Percentiles rank a stretch among this genome's conserved stretches.
Evolutionary conservation across 2,329 filamentous ascomycete species (phyloP).

Genomic region (Fonsecaea nubica): DNA sequence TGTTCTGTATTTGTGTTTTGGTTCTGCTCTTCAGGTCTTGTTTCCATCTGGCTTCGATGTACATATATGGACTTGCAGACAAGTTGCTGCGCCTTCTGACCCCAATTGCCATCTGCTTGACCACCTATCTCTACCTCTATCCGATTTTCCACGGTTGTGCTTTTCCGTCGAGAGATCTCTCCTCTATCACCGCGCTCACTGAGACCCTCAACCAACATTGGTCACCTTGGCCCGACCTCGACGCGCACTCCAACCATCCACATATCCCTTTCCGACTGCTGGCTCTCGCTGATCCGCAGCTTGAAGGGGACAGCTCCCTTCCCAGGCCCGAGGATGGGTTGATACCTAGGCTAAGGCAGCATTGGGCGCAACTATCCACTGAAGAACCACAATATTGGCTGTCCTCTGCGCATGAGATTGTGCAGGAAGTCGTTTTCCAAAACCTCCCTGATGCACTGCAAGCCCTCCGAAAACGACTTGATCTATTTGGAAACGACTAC

Average conservation of each 20-base stretch:
- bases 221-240: conserved; percentile 24
- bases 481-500: conserved; percentile 91
- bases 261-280: conserved; percentile 83
- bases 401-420: conserved; percentile 10
- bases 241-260: conserved; percentile 5
- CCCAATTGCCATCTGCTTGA: conserved; percentile 72
- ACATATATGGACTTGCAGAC: conserved; percentile 26
- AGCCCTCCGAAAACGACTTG: conserved; percentile 77
- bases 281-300: conserved; percentile 86
- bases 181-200: conserved; percentile 41
- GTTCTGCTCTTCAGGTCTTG: conserved; percentile 6
- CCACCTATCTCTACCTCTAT: conserved; percentile 85
- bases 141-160: conserved; percentile 79
- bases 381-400: conserved; percentile 4
- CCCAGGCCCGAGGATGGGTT: conserved; percentile 58
- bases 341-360: conserved; percentile 49
- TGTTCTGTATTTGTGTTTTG: conserved; percentile 57
- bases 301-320: conserved; percentile 89
- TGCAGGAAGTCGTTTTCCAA: conserved; percentile 58
- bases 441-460: conserved; percentile 73
- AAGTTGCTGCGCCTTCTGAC: conserved; percentile 59
- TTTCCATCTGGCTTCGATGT: conserved; percentile 32
- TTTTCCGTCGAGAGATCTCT: conserved; percentile 67
- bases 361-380: conserved; percentile 42
- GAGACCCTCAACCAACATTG: conserved; percentile 49